Evolutionary conservation across 176 grass and related monocot genomes (phyloP), one percentile per base, ranked within the genome.

Genomic region (Lolium perenne): DNA sequence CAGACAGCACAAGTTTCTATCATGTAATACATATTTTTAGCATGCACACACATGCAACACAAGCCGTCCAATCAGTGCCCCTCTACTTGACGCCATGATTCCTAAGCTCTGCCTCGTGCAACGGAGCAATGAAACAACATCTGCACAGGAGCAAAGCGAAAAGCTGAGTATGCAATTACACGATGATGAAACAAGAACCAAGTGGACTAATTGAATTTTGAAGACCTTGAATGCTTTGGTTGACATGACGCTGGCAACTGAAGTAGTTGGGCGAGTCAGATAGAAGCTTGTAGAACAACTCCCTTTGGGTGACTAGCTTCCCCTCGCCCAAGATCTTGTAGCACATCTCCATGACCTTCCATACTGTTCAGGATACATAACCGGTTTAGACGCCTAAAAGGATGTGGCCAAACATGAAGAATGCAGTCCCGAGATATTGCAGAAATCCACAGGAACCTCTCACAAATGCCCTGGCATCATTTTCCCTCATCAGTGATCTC

Each of bases 61-160:
- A 71, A 95, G 75, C 11, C 93, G 74, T 46, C 96, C 96, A 74
- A 87, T 91, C 38, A 98, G 84, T 63, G 93, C 88, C 75, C 93
- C 96, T 94, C 94, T 88, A 79, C 92, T 92, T 58, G 93, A 92
- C 79, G 96, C 96, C 84, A 98, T 92, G 50, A 98, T 79, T 71
- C 96, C 96, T 79, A 98, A 75, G 90, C 96, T 98, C 53, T 92
- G 96, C 41, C 96, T 93, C 68, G 96, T 92, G 66, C 96, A 98
- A 25, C 76, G 83, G 48, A 98, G 92, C 90, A 98, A 89, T 11
- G 96, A 89, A 50, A 98, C 90, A 50, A 95, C 91, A 92, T 98
- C 93, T 98, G 86, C 77, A 47, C 47, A 89, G 49, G 65, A 87
- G 29, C 9, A 61, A 8, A 7, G 23, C 13, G 2, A 10, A 61